Evolutionary conservation across 2,329 filamentous ascomycete species (phyloP).

Genomic region (Epicoccum nigrum): DNA sequence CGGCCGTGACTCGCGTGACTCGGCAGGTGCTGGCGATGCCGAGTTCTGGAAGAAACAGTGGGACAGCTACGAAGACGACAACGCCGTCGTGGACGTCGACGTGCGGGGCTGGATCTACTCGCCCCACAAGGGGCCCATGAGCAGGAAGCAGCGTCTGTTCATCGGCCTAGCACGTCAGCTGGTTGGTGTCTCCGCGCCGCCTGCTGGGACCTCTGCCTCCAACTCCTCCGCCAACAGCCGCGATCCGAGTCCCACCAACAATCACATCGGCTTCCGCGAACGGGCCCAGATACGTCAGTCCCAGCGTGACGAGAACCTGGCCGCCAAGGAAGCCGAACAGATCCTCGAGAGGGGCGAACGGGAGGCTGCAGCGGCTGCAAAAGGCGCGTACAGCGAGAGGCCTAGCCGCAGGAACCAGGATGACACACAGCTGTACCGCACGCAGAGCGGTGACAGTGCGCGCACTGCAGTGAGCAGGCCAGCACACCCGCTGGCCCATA

Average conservation of each 20-base stretch:
- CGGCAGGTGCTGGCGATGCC: conserved; percentile 62
- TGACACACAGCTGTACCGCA: conserved; percentile 47
- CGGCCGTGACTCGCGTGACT: conserved; percentile 52
- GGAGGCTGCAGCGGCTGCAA: conserved; percentile 72
- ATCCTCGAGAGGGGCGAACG: conserved; percentile 75
- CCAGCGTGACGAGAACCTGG: conserved; percentile 66
- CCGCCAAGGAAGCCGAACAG: conserved; percentile 75
- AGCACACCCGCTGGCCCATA: conserved; percentile 32
- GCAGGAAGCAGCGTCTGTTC: conserved; percentile 82
- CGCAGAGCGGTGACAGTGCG: conserved; percentile 41
- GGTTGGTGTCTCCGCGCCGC: conserved; percentile 80
- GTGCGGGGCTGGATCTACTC: conserved; percentile 95
- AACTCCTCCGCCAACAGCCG: conserved; percentile 52
- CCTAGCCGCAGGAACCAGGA: conserved; percentile 58
- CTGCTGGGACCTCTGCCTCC: conserved; percentile 48
- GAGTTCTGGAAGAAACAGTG: conserved; percentile 81
- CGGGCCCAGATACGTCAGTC: conserved; percentile 57
- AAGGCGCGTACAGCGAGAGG: conserved; percentile 75
- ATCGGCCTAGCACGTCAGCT: conserved; percentile 86
- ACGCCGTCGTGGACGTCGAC: conserved; percentile 89
- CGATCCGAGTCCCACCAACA: conserved; percentile 53
- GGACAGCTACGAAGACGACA: conserved; percentile 79
- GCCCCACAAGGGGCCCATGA: conserved; percentile 83
- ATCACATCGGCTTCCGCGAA: conserved; percentile 43
- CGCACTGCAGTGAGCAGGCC: conserved; percentile 24